Percentiles rank a stretch among this genome's conserved stretches.
Evolutionary conservation across 805 yeast genomes (phyloP).

Genomic region (Tetrapisispora pingtungensis): DNA sequence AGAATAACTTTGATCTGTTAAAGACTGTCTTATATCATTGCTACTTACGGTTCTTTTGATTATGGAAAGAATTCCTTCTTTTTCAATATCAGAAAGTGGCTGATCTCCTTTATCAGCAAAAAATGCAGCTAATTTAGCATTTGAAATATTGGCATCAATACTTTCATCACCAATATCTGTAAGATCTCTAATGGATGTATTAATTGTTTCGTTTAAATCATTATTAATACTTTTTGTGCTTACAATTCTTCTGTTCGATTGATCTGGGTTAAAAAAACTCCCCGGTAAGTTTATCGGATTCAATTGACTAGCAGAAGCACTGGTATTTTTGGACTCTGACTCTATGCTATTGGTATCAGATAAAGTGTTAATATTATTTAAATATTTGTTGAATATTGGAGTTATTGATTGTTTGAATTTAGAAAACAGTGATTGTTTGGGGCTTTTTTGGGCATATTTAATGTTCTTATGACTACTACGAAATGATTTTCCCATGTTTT

Average conservation of each 20-base stretch:
- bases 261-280: constrained; percentile 18
- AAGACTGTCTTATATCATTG: background rate
- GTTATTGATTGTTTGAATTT: background rate
- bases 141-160: constrained; percentile 34
- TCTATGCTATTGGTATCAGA: background rate
- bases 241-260: constrained; percentile 1
- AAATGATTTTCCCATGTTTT: background rate
- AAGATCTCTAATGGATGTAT: background rate
- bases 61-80: constrained; percentile 69
- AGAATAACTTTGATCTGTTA: background rate
- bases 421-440: background rate
- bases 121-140: constrained; percentile 55
- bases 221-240: constrained; percentile 4
- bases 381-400: background rate
- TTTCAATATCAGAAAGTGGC: constrained; percentile 66
- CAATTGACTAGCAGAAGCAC: no score
- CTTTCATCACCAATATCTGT: constrained; percentile 3
- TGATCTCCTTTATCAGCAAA: constrained; percentile 63
- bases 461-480: background rate
- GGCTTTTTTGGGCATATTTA: background rate
- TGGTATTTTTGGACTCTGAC: no score
- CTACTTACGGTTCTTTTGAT: constrained; percentile 21
- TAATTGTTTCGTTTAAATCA: constrained; percentile 6
- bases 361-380: background rate
- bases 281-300: constrained; percentile 15